Percentiles rank a stretch among this genome's conserved stretches.
These are phyloP conservation scores for Cercis canadensis DNA, from an alignment of 306 rosid species.

Conservation along the genomic window DNA sequence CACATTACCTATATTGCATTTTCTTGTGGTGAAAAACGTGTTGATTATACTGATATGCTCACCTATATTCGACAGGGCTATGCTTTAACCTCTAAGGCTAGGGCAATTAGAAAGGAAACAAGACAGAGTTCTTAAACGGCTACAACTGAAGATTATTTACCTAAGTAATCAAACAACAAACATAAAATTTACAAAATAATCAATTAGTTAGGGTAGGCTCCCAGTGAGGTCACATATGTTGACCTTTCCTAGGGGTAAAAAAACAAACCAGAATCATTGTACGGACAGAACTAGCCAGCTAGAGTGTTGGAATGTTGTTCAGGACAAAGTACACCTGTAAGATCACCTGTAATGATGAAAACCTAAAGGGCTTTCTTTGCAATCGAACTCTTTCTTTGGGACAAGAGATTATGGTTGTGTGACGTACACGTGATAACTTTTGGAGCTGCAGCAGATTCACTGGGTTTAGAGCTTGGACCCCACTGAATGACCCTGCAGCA, in stretches of 20 bases:
- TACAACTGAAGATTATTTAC: not conserved
- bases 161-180: not conserved
- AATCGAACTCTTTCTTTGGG: conserved; percentile 30
- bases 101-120: not conserved
- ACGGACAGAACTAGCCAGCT: conserved; percentile 54
- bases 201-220: not conserved
- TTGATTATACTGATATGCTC: not conserved
- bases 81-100: conserved; percentile 1
- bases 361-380: conserved; percentile 38
- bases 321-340: conserved; percentile 61
- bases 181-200: conserved; percentile 9
- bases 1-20: conserved; percentile 18
- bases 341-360: conserved; percentile 44
- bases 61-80: conserved; percentile 4
- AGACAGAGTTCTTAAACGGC: not conserved
- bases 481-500: conserved; percentile 42
- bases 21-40: not conserved
- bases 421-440: conserved; percentile 54
- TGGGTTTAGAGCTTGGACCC: conserved; percentile 53
- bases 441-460: conserved; percentile 41
- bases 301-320: conserved; percentile 64
- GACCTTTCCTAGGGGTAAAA: conserved; percentile 40
- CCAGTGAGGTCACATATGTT: conserved; percentile 32
- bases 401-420: conserved; percentile 36
- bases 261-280: conserved; percentile 50